phyloP scores from a whole-genome alignment of 2,329 filamentous ascomycete genomes.

The Cercospora janseana region DNA sequence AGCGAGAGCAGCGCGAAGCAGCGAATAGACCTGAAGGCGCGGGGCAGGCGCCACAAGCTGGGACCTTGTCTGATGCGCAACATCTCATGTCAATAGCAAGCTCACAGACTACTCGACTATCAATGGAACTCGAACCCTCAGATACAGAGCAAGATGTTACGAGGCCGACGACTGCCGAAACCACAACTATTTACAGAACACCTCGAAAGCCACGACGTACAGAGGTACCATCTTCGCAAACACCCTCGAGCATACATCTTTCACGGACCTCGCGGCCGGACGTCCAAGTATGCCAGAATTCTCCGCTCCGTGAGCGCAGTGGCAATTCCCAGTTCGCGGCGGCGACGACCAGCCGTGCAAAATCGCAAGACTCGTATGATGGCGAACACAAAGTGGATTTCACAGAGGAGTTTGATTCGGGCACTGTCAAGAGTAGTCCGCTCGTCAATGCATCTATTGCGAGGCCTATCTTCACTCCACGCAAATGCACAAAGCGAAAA shows the following conservation, averaged over 20 bases:
- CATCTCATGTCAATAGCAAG: conserved; percentile 7
- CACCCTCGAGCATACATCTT: conserved; percentile 20
- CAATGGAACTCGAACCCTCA: conserved; percentile 10
- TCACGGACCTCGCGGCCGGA: conserved; percentile 9
- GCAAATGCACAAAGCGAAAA: conserved; percentile 2
- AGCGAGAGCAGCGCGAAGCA: too few relatives aligned
- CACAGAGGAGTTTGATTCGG: too few relatives aligned
- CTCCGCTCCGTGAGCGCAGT: conserved; percentile 26
- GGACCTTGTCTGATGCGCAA: too few relatives aligned
- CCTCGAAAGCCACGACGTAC: conserved; percentile 13
- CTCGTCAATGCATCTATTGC: conserved; percentile 2
- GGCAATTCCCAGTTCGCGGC: conserved; percentile 12
- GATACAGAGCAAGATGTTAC: conserved; percentile 8
- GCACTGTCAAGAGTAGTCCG: too few relatives aligned
- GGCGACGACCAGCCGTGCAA: too few relatives aligned
- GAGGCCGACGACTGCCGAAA: conserved; percentile 21
- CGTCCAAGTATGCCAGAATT: conserved; percentile 4
- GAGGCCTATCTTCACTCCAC: conserved; percentile 17
- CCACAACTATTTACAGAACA: conserved; percentile 12
- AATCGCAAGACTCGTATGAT: background rate
- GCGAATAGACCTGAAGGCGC: too few relatives aligned
- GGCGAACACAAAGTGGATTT: too few relatives aligned
- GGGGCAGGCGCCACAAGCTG: too few relatives aligned
- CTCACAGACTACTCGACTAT: background rate
- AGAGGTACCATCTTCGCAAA: conserved; percentile 24